Base-by-base conservation (phyloP, 805 yeast species). In the Kodamaea sagamina region DNA sequence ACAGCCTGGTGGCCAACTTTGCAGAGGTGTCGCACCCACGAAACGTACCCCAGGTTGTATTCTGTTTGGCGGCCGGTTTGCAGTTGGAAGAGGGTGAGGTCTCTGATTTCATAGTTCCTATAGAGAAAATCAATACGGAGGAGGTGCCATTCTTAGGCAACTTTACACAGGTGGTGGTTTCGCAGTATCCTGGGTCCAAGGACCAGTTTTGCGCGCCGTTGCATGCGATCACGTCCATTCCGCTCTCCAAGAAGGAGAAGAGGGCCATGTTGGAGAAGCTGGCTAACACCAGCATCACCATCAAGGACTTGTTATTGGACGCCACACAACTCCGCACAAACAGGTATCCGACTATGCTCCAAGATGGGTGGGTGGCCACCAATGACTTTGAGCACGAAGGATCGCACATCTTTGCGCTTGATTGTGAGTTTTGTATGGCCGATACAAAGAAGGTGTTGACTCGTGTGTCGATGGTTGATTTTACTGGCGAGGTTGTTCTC, bases 371-470 rank as follows among this genome's bases (percentile, higher is more conserved):
- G 82, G 73, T 68, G 1, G 78, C 78, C 32, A 84, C 95, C 0
- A 50, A 29, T 10, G 43, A 56, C 1, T 77, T 79, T 47, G 77
- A 75, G 1, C 82, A 79, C 48, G 81, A 71, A 7, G 83, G 82
- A 0, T 75, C 85, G 0, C 81, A 73, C 44, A 78, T 85, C 0
- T 88, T 79, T 65, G 93, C 95, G 0, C 51, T 93, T 13, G 99
- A 92, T 64, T 93, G 99, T 70, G 99, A 92, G 64, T 93, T 92
- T 89, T 89, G 97, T 59, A 65, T 74, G 45, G 64, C 90, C 0
- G 76, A 68, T 0, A 48, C 55, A 1, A 89, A 89, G 0, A 72
- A 75, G 32, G 95, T 79, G 1, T 68, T 92, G 31, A 81, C 98
- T 0, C 72, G 97, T 41, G 79, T 87, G 0, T 86, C 96, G 2